Percentiles rank a stretch among this genome's conserved stretches.
These are phyloP conservation scores for Steccherinum ochraceum DNA, from an alignment of 768 basidiomycete species.

Conservation along the genomic window DNA sequence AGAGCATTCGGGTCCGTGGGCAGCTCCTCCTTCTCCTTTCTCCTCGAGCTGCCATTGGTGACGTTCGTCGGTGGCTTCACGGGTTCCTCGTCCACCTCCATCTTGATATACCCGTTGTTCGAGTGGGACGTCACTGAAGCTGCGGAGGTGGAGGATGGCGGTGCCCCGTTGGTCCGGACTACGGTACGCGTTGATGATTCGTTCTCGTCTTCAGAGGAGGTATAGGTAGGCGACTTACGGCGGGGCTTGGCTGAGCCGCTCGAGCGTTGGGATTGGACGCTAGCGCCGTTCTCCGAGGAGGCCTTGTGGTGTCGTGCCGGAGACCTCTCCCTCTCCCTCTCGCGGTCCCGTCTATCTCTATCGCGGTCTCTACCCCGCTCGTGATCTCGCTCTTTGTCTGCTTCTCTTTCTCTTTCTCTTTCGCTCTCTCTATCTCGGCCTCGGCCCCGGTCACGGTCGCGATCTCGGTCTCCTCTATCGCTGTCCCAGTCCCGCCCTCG, in stretches of 20 bases:
- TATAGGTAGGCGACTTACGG: slow-evolving; percentile 58
- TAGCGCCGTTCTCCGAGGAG: neutral
- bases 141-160: neutral
- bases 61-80: slow-evolving; percentile 4
- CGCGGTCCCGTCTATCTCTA: neutral
- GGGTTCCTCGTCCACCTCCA: slow-evolving; percentile 1
- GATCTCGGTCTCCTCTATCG: neutral
- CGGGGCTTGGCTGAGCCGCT: slow-evolving; percentile 12
- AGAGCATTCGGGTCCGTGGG: slow-evolving; percentile 4
- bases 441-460: slow-evolving; percentile 54
- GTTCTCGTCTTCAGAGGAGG: slow-evolving; percentile 36
- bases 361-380: slow-evolving; percentile 5
- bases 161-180: neutral
- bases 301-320: neutral
- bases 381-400: slow-evolving; percentile 10
- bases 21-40: slow-evolving; percentile 8
- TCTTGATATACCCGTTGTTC: too few relatives aligned
- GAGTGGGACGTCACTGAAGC: too few relatives aligned
- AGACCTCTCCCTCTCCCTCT: neutral
- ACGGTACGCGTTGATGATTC: neutral
- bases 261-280: neutral
- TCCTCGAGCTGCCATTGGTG: neutral
- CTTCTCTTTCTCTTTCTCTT: slow-evolving; percentile 9
- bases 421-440: slow-evolving; percentile 28
- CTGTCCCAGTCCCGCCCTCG: neutral